A percentile compares a stretch with the other conserved stretches of the same genome.
phyloP scores from a whole-genome alignment of 148 eudicot genomes.

The Pharnaceum exiguum region DNA sequence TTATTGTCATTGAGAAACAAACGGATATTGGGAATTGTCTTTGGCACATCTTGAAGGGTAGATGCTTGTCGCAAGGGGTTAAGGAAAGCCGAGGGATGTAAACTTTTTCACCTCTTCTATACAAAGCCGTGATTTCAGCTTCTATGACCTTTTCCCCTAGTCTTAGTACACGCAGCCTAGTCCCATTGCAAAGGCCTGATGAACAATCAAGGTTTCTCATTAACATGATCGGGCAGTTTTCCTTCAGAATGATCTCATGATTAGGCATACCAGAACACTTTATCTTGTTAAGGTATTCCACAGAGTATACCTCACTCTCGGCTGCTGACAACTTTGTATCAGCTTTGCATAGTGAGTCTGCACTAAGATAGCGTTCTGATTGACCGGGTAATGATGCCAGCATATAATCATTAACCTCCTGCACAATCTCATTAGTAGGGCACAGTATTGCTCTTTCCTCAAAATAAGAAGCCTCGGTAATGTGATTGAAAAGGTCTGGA shows the following conservation, averaged over 20 bases:
- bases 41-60: neutral
- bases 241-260: neutral
- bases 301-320: neutral
- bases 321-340: neutral
- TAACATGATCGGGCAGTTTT: neutral
- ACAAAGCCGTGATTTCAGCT: neutral
- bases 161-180: neutral
- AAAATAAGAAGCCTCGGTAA: neutral
- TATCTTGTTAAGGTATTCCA: neutral
- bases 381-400: neutral
- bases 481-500: neutral
- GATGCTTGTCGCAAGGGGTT: neutral
- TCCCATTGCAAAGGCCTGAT: slow-evolving; percentile 4
- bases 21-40: neutral
- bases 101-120: neutral
- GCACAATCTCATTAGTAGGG: neutral
- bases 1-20: no score
- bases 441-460: slow-evolving; percentile 2
- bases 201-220: neutral
- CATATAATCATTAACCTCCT: neutral
- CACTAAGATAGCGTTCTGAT: neutral
- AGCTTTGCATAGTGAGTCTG: neutral
- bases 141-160: neutral
- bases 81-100: neutral
- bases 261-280: neutral